Percentiles rank a stretch among this genome's conserved stretches.
phyloP scores from a whole-genome alignment of 2,329 filamentous ascomycete species.

The Paraconiothyrium sp. region DNA sequence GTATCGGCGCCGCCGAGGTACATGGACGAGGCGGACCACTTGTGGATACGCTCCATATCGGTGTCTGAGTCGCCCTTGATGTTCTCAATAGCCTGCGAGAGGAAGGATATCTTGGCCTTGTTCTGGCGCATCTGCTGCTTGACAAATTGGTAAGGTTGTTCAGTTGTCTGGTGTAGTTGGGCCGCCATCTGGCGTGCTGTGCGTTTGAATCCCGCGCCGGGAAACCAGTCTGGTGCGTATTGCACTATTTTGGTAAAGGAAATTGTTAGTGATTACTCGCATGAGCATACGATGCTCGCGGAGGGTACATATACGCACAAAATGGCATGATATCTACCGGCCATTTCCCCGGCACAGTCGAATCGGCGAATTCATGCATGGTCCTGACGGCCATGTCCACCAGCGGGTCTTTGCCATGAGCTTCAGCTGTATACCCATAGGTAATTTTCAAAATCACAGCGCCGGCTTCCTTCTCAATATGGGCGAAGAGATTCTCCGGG shows the following conservation, averaged over 20 bases:
- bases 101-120: conserved; percentile 45
- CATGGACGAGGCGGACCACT: conserved; percentile 53
- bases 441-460: conserved; percentile 40
- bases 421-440: conserved; percentile 56
- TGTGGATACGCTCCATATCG: conserved; percentile 44
- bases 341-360: conserved; percentile 55
- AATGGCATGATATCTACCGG: conserved; percentile 58
- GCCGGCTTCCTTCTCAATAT: conserved; percentile 38
- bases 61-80: conserved; percentile 27
- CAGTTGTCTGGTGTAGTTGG: conserved; percentile 30
- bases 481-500: conserved; percentile 31
- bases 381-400: conserved; percentile 54
- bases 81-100: conserved; percentile 50
- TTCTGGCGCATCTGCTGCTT: conserved; percentile 46
- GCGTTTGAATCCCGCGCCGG: conserved; percentile 55
- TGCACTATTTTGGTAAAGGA: conserved; percentile 27
- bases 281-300: not conserved
- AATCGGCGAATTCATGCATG: conserved; percentile 53
- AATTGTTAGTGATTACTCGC: conserved; percentile 13
- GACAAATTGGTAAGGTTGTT: conserved; percentile 55
- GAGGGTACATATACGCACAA: conserved; percentile 32
- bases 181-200: conserved; percentile 46
- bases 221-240: conserved; percentile 57
- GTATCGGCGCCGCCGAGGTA: conserved; percentile 57
- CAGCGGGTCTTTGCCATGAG: conserved; percentile 53